Percentiles rank a stretch among this genome's conserved stretches.
Conservation (phyloP, 495 filamentous ascomycete species). For the Daldinia loculata region DNA sequence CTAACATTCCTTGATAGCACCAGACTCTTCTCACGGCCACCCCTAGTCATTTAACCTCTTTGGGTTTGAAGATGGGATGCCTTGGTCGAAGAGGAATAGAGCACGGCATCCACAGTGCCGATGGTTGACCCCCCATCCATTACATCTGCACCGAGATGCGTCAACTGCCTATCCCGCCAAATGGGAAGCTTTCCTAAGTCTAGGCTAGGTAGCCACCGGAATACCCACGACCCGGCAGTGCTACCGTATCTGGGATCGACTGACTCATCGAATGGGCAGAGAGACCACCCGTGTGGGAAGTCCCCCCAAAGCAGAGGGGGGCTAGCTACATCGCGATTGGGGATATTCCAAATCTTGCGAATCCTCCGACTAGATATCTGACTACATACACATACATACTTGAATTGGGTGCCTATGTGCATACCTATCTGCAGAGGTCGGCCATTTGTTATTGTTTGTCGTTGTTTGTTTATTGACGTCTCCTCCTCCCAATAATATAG, state of each 20-base stretch:
- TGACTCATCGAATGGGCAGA: neutral
- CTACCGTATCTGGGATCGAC: slow-evolving; percentile 11
- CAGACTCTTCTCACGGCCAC: neutral
- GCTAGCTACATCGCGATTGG: neutral
- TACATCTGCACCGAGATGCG: neutral
- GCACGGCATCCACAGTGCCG: slow-evolving; percentile 11
- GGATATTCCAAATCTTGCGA: slow-evolving; percentile 37
- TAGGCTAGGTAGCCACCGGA: neutral
- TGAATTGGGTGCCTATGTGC: no score
- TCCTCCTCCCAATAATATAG: slow-evolving; percentile 24
- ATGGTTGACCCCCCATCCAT: neutral
- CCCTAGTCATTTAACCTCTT: slow-evolving; percentile 11
- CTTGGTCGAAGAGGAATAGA: slow-evolving; percentile 15
- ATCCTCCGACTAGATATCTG: neutral
- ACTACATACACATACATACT: neutral
- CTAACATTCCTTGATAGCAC: neutral
- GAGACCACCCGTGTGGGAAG: neutral
- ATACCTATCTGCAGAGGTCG: neutral
- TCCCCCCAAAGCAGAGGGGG: neutral
- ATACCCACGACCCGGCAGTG: slow-evolving; percentile 5
- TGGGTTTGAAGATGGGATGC: slow-evolving; percentile 3
- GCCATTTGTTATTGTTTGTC: neutral
- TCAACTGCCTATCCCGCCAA: slow-evolving; percentile 1
- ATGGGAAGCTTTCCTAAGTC: slow-evolving; percentile 9
- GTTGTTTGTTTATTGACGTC: slow-evolving; percentile 32